Evolutionary conservation across 768 basidiomycete species (phyloP), one percentile per base, ranked within the genome.

Genomic region (Coprinopsis strossmayeri): DNA sequence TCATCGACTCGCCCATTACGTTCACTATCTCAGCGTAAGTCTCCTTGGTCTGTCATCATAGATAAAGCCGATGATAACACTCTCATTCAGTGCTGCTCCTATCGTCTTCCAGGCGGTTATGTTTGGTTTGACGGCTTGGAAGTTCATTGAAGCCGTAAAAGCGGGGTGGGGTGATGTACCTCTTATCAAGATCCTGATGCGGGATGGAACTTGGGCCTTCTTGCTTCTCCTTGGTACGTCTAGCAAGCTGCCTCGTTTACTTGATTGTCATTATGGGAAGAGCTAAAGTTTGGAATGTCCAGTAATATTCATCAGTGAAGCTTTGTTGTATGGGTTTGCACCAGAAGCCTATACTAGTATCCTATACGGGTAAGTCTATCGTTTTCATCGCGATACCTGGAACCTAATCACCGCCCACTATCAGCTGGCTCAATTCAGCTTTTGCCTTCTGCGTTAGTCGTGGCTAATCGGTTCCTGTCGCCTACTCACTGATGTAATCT

Each of bases 141-240:
- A 72, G 50, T 70, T 69, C 51, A 41, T 65, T 1, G 23, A 54
- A 17, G 63, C 66, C 2, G 47, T 64, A 5, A 67, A 66, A 34
- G 57, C 57, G 0, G 70, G 70, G 9, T 70, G 69, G 70, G 70
- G 69, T 23, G 64, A 70, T 40, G 64, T 68, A 1, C 73, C 70
- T 0, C 55, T 76, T 5, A 52, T 73, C 11, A 51, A 62, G 3
- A 53, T 76, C 38, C 59, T 77, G 12, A 61, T 72, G 55, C 66
- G 68, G n/a, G 76, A 77, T 56, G 69, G 75, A 5, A 66, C 69
- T 2, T 68, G 69, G 62, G 69, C 71, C 1, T 75, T 71, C 56
- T 37, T 70, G 26, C 37, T 69, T 2, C 52, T 74, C 7, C 70
- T 72, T 49, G 48, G 76, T 75, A 51, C 48, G 59, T 47, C 9